These are phyloP conservation scores for Hamigera avellanea DNA, from an alignment of 495 filamentous ascomycete species.

Conservation along the genomic window DNA sequence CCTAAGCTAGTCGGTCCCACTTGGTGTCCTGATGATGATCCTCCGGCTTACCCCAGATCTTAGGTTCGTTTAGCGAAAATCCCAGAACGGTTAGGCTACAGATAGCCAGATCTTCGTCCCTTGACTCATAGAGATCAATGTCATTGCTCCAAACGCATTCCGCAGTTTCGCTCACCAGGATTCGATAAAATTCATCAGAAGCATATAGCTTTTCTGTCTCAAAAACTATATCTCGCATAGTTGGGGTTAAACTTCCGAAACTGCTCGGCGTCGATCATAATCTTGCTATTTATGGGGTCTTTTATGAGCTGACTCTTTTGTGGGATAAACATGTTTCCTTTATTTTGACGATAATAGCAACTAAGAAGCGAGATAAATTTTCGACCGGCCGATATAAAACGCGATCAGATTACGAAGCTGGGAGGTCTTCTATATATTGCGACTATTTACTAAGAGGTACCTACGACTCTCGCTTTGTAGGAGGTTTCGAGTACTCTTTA, in stretches of 20 bases:
- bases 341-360: slow-evolving; percentile 6
- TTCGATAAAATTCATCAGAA: background rate
- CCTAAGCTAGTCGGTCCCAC: no score
- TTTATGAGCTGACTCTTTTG: slow-evolving; percentile 4
- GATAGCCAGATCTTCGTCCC: slow-evolving; percentile 12
- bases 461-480: no score
- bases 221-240: slow-evolving; percentile 5
- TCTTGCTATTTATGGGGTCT: slow-evolving; percentile 6
- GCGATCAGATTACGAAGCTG: slow-evolving; percentile 1
- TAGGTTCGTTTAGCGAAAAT: slow-evolving; percentile 12
- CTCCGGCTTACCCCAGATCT: slow-evolving; percentile 8
- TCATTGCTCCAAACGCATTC: slow-evolving; percentile 1
- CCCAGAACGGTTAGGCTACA: slow-evolving; percentile 19
- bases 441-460: no score
- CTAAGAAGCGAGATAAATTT: slow-evolving; percentile 9
- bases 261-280: slow-evolving; percentile 10
- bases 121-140: slow-evolving; percentile 9
- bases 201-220: no score
- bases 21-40: no score
- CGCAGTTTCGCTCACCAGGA: no score
- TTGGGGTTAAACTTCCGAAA: slow-evolving; percentile 13
- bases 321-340: slow-evolving; percentile 7
- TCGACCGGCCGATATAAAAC: slow-evolving; percentile 2
- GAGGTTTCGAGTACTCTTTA: no score
- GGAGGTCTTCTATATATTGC: slow-evolving; percentile 2